Conservation (phyloP, 352 stramenopile genomes). For the Phytopythium montanum region DNA sequence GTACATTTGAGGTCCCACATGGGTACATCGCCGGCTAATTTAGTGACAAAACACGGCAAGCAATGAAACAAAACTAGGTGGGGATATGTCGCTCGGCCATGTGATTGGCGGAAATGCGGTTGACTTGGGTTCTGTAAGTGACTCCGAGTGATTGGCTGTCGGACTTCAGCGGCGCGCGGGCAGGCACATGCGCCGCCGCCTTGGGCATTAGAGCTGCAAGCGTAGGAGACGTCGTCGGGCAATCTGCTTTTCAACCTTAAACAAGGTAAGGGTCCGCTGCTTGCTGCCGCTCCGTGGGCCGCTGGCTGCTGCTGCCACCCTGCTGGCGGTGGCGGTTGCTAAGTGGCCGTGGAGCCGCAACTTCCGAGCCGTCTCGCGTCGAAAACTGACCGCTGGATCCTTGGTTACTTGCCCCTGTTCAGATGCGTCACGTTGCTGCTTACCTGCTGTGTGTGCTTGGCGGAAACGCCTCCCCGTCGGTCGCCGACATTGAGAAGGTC, state of each 20-base stretch:
- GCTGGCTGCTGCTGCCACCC: neutral
- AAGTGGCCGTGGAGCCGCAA: neutral
- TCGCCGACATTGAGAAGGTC: constrained; percentile 83
- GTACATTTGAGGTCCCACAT: too few species aligned
- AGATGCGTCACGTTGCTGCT: constrained; percentile 93
- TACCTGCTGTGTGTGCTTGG: constrained; percentile 86
- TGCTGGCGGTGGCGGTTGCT: neutral
- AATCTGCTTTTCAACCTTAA: constrained; percentile 87
- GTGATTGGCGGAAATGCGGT: constrained; percentile 29
- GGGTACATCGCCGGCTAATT: too few species aligned
- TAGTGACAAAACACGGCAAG: too few species aligned
- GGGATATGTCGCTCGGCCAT: too few species aligned
- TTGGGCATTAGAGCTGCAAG: constrained; percentile 20
- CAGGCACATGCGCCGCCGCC: neutral
- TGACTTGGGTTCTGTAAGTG: constrained; percentile 53
- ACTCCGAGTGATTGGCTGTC: constrained; percentile 80
- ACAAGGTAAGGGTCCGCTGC: constrained; percentile 59
- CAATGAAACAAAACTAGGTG: too few species aligned
- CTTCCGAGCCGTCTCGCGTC: neutral
- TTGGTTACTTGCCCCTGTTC: neutral
- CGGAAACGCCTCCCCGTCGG: constrained; percentile 73
- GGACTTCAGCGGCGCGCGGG: constrained; percentile 23
- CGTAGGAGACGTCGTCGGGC: constrained; percentile 75
- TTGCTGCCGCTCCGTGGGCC: neutral
- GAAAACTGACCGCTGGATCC: neutral